These are phyloP conservation scores for Aureobasidium sp. DNA, from an alignment of 2,329 filamentous ascomycete genomes.

Conservation along the genomic window DNA sequence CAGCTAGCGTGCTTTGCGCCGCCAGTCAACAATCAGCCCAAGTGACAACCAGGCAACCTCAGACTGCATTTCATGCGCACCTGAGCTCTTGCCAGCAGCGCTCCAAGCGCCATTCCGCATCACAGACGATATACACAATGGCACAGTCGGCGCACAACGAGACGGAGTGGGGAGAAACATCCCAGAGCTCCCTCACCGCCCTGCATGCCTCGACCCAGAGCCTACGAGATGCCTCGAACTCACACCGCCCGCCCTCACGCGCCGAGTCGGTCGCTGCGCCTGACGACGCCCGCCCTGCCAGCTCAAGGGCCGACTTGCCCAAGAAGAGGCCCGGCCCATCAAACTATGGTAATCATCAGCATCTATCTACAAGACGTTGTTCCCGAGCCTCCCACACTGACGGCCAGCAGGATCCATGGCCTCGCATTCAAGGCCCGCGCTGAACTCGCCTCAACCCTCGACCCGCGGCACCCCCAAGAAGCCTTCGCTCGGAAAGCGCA, in stretches of 20 bases:
- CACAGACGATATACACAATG: neutral
- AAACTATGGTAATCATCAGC: constrained; percentile 8
- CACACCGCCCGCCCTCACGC: constrained; percentile 9
- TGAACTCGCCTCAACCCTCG: constrained; percentile 1
- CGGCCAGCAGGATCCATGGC: constrained; percentile 8
- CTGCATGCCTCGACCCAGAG: neutral
- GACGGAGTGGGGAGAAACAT: constrained; percentile 5
- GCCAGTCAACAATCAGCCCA: constrained; percentile 3
- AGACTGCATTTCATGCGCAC: constrained; percentile 5
- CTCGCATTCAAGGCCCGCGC: neutral
- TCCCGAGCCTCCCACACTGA: neutral
- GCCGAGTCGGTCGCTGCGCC: constrained; percentile 1
- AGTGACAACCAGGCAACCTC: too few species aligned
- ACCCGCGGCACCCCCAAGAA: constrained; percentile 49
- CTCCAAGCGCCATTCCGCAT: neutral
- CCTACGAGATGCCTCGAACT: neutral
- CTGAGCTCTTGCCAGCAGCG: neutral
- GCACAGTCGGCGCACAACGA: neutral
- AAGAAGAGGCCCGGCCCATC: neutral
- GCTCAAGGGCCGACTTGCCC: neutral
- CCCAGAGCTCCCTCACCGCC: constrained; percentile 12
- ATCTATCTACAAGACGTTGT: neutral
- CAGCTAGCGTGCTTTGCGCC: constrained; percentile 11
- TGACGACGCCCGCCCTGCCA: constrained; percentile 2
- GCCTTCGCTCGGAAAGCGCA: constrained; percentile 67